Evolutionary conservation across 805 yeast species (phyloP).

Genomic region (Crinitomyces ghanaensis): DNA sequence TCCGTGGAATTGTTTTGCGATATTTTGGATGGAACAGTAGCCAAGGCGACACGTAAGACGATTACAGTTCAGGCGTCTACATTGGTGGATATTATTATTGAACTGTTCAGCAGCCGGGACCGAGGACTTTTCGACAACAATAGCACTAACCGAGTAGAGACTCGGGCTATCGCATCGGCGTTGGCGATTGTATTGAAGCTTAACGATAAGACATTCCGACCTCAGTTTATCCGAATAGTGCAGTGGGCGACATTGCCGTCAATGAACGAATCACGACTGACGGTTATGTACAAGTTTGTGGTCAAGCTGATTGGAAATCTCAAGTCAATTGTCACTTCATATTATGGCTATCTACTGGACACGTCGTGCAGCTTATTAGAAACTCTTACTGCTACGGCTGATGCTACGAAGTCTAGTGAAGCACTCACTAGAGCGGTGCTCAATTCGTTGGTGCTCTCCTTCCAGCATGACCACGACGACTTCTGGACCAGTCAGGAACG

Average conservation of each 20-base stretch:
- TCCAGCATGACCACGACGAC: slow-evolving; percentile 84
- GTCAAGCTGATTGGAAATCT: slow-evolving; percentile 73
- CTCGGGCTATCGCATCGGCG: slow-evolving; percentile 61
- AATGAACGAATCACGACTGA: slow-evolving; percentile 50
- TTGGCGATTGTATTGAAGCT: slow-evolving; percentile 74
- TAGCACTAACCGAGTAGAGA: slow-evolving; percentile 71
- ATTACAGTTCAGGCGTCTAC: slow-evolving; percentile 59
- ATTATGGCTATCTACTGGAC: slow-evolving; percentile 77
- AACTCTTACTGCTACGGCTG: slow-evolving; percentile 33
- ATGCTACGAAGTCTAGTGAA: slow-evolving; percentile 28
- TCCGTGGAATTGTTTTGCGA: slow-evolving; percentile 63
- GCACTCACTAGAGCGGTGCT: slow-evolving; percentile 64
- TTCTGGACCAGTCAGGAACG: slow-evolving; percentile 88
- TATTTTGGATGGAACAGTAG: slow-evolving; percentile 54
- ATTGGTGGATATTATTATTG: slow-evolving; percentile 58
- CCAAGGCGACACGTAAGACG: slow-evolving; percentile 56
- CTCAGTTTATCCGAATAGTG: slow-evolving; percentile 72
- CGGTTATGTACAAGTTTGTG: slow-evolving; percentile 76
- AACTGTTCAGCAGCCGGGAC: slow-evolving; percentile 59
- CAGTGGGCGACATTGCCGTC: too few relatives aligned
- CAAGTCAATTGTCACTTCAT: slow-evolving; percentile 78
- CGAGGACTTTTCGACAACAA: slow-evolving; percentile 50
- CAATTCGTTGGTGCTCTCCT: slow-evolving; percentile 65
- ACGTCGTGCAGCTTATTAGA: slow-evolving; percentile 47
- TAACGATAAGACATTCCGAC: slow-evolving; percentile 89